Conservation (phyloP, 768 basidiomycete species). For the Trametes elegans region DNA sequence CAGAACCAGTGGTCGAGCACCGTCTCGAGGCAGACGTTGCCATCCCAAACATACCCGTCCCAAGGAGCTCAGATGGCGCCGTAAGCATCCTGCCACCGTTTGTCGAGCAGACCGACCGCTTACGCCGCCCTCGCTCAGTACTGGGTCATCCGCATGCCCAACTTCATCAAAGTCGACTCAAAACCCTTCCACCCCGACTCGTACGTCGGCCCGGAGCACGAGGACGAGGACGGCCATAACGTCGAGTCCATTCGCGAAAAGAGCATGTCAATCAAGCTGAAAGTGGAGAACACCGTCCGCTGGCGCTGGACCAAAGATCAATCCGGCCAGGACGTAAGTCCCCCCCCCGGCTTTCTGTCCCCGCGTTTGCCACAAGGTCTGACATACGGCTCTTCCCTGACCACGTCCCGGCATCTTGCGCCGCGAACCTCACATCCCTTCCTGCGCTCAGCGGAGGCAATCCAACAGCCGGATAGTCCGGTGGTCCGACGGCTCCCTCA, state of each 20-base stretch:
- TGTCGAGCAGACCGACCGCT: not conserved
- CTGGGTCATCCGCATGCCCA: constrained; percentile 94
- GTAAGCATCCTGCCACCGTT: constrained; percentile 43
- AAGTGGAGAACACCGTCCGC: constrained; percentile 91
- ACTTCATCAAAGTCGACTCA: constrained; percentile 86
- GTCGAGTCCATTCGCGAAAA: constrained; percentile 67
- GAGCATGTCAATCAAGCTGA: constrained; percentile 81
- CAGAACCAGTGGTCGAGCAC: constrained; percentile 52
- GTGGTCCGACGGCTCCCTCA: constrained; percentile 94
- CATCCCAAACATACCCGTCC: constrained; percentile 86
- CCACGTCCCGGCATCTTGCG: constrained; percentile 1
- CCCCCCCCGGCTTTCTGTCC: not conserved
- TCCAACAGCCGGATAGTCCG: constrained; percentile 89
- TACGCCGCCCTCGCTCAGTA: constrained; percentile 43
- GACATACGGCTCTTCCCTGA: not conserved
- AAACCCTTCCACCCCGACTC: constrained; percentile 88
- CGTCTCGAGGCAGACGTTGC: constrained; percentile 66
- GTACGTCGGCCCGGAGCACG: constrained; percentile 81
- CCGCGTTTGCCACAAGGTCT: not conserved
- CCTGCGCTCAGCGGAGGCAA: constrained; percentile 61
- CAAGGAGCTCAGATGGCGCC: constrained; percentile 76
- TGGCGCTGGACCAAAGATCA: constrained; percentile 92
- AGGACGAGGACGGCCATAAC: constrained; percentile 58
- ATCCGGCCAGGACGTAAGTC: constrained; percentile 69
- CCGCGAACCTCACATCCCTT: not conserved